phyloP scores from a whole-genome alignment of 164 flowering plant genomes.

The Vitis vinifera region DNA sequence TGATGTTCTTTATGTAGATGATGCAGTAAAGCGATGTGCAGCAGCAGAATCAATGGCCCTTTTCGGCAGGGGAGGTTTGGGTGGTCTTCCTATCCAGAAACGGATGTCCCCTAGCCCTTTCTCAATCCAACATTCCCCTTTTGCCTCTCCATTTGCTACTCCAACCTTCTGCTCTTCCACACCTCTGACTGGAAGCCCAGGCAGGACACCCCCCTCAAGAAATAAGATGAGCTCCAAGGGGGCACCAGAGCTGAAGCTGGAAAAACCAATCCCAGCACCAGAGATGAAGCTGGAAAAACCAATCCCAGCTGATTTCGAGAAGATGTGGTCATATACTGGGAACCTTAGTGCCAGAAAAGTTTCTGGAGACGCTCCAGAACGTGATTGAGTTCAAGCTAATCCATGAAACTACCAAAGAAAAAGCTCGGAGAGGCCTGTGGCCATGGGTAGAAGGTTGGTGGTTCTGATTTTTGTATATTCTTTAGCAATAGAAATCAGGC shows the following conservation, averaged over 20 bases:
- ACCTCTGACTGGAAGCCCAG: slow-evolving; percentile 47
- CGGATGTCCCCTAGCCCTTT: slow-evolving; percentile 65
- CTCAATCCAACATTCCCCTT: slow-evolving; percentile 53
- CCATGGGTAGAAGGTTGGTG: neutral
- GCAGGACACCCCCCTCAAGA: slow-evolving; percentile 22
- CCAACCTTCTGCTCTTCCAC: slow-evolving; percentile 58
- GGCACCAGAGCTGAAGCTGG: slow-evolving; percentile 19
- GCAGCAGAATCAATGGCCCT: slow-evolving; percentile 46
- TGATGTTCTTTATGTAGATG: slow-evolving; percentile 62
- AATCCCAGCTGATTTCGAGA: slow-evolving; percentile 36
- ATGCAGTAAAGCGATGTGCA: slow-evolving; percentile 42
- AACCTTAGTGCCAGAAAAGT: slow-evolving; percentile 45
- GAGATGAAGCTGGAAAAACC: slow-evolving; percentile 28
- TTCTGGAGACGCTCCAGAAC: slow-evolving; percentile 46
- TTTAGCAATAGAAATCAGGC: slow-evolving; percentile 7
- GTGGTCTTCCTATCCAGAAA: slow-evolving; percentile 59
- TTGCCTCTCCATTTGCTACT: slow-evolving; percentile 61
- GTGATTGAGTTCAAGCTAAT: slow-evolving; percentile 34
- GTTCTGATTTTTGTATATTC: slow-evolving; percentile 16
- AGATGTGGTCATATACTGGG: slow-evolving; percentile 60
- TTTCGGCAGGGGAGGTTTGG: slow-evolving; percentile 47
- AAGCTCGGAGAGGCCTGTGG: neutral
- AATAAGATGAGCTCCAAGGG: slow-evolving; percentile 26
- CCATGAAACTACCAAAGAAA: neutral
- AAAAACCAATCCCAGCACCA: slow-evolving; percentile 21